A percentile compares a stretch with the other conserved stretches of the same genome.
These are phyloP conservation scores for Cyberlindnera misumaiensis DNA, from an alignment of 805 yeast genomes.

Conservation along the genomic window DNA sequence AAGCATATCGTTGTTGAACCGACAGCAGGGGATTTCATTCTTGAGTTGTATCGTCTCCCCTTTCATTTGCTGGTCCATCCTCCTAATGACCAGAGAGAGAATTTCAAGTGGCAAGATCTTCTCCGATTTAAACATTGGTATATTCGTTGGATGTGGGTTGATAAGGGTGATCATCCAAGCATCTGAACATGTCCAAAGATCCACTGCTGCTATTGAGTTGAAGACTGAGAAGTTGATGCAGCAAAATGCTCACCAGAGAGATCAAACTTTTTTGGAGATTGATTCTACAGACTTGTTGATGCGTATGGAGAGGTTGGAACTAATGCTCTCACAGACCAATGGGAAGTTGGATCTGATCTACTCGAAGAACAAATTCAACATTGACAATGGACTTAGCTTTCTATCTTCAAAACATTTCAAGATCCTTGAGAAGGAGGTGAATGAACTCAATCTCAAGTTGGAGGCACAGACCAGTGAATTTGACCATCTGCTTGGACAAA, in stretches of 20 bases:
- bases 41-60: slow-evolving; percentile 25
- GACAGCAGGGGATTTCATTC: slow-evolving; percentile 21
- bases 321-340: slow-evolving; percentile 1
- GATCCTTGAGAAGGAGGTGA: slow-evolving; percentile 17
- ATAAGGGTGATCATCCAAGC: slow-evolving; percentile 23
- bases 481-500: slow-evolving; percentile 4
- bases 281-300: not conserved
- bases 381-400: slow-evolving; percentile 10
- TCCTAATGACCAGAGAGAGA: slow-evolving; percentile 27
- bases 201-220: slow-evolving; percentile 14
- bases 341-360: slow-evolving; percentile 11
- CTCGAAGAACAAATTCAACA: slow-evolving; percentile 8
- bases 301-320: slow-evolving; percentile 1
- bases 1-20: slow-evolving; percentile 3
- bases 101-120: slow-evolving; percentile 28
- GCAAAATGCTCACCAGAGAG: not conserved
- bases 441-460: slow-evolving; percentile 8
- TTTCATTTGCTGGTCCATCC: slow-evolving; percentile 20
- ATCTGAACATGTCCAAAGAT: slow-evolving; percentile 13
- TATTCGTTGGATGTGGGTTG: slow-evolving; percentile 30
- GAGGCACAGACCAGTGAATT: slow-evolving; percentile 1
- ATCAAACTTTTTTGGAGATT: not conserved
- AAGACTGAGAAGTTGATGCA: slow-evolving; percentile 10
- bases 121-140: slow-evolving; percentile 30
- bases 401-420: slow-evolving; percentile 14